Conservation (phyloP, 2,329 filamentous ascomycete genomes). For the Pyrenophora teres region DNA sequence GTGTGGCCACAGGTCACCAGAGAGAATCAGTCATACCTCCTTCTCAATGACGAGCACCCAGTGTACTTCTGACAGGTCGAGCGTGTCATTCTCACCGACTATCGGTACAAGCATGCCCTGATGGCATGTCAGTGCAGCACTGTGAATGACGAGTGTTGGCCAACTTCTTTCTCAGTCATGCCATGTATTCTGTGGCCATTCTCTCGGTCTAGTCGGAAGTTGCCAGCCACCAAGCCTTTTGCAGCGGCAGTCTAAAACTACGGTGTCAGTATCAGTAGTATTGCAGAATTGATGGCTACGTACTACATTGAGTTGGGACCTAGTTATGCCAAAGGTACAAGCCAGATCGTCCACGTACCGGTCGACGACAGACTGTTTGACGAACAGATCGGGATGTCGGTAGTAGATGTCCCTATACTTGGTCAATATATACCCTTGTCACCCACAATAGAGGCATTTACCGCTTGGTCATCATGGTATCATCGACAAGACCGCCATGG, state of each 20-base stretch:
- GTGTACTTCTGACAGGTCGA: slow-evolving; percentile 57
- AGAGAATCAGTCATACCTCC: slow-evolving; percentile 58
- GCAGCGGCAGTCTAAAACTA: slow-evolving; percentile 67
- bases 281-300: slow-evolving; percentile 37
- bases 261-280: slow-evolving; percentile 11
- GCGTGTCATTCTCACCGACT: slow-evolving; percentile 53
- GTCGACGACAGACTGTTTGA: slow-evolving; percentile 70
- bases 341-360: slow-evolving; percentile 75
- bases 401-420: slow-evolving; percentile 76
- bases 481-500: slow-evolving; percentile 55
- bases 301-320: slow-evolving; percentile 73
- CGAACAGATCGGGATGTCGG: slow-evolving; percentile 73
- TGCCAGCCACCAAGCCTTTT: slow-evolving; percentile 72
- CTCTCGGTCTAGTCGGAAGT: slow-evolving; percentile 54
- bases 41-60: slow-evolving; percentile 82
- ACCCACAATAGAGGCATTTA: slow-evolving; percentile 24
- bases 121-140: not conserved
- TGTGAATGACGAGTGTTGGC: not conserved
- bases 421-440: slow-evolving; percentile 10
- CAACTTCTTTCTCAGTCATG: slow-evolving; percentile 49
- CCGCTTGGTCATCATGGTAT: slow-evolving; percentile 62
- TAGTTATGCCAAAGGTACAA: slow-evolving; percentile 67
- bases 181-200: slow-evolving; percentile 53
- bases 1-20: not conserved
- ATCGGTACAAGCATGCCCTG: slow-evolving; percentile 68